phyloP scores from a whole-genome alignment of 768 basidiomycete genomes.

The Kockovaella imperatae region DNA sequence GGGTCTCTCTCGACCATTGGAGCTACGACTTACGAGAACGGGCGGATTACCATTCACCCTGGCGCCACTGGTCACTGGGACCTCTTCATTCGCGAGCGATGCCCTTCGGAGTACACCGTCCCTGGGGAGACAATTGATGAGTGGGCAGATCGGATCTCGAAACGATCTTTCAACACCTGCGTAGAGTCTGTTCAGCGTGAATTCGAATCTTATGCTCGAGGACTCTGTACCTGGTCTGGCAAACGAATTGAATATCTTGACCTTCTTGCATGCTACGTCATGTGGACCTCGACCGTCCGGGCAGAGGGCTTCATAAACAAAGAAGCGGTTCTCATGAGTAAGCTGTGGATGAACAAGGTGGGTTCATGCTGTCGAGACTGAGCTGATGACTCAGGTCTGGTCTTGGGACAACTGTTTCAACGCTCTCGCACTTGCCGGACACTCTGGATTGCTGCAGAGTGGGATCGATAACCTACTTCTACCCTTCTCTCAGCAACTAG shows the following conservation, averaged over 20 bases:
- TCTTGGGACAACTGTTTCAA: conserved; percentile 3
- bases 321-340: neutral
- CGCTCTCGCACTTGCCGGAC: neutral
- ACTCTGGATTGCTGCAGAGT: neutral
- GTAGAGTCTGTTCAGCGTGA: too few relatives aligned
- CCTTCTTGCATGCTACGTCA: neutral
- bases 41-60: neutral
- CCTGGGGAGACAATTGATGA: neutral
- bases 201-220: neutral
- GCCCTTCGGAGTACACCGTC: neutral
- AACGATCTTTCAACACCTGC: too few relatives aligned
- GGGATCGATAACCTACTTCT: neutral
- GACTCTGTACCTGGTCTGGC: neutral
- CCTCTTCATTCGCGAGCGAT: neutral
- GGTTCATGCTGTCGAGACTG: neutral
- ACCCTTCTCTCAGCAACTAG: neutral
- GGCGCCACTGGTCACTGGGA: neutral
- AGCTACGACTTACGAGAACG: too few relatives aligned
- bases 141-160: neutral
- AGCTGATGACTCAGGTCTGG: neutral
- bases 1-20: too few relatives aligned
- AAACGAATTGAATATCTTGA: neutral
- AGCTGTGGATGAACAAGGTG: conserved; percentile 3
- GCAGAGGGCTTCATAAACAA: neutral
- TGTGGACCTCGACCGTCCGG: conserved; percentile 1